phyloP scores from a whole-genome alignment of 2,329 filamentous ascomycete species.

The Curvularia hawaiiensis region DNA sequence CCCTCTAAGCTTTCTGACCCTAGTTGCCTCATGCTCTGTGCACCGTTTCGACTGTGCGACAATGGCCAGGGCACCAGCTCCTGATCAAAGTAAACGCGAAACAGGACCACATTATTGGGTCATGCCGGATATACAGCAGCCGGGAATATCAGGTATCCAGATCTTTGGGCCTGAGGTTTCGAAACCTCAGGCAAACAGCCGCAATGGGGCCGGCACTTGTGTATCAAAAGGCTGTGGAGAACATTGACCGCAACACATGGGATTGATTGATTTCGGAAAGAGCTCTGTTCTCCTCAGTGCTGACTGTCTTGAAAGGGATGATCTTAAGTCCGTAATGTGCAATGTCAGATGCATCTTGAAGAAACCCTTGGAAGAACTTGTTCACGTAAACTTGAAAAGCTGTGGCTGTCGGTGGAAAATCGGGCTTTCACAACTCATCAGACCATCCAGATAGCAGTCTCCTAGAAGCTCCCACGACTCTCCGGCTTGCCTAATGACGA shows the following conservation, averaged over 20 bases:
- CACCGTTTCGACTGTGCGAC: slow-evolving; percentile 14
- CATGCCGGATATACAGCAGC: background rate
- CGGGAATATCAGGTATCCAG: slow-evolving; percentile 9
- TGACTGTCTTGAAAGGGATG: background rate
- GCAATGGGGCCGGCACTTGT: background rate
- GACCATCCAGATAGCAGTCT: slow-evolving; percentile 29
- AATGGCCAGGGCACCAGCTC: slow-evolving; percentile 4
- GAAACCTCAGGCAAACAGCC: slow-evolving; percentile 23
- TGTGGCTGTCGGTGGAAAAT: background rate
- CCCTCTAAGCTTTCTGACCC: slow-evolving; percentile 6
- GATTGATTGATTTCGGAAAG: background rate
- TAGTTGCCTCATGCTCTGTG: slow-evolving; percentile 10
- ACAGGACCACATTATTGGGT: slow-evolving; percentile 6
- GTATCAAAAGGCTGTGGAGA: background rate
- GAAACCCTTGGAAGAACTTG: background rate
- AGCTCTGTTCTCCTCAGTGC: background rate
- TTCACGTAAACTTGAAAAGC: background rate
- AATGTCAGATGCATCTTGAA: background rate
- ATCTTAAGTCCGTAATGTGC: background rate
- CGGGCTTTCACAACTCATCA: background rate
- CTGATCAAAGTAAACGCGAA: slow-evolving; percentile 15
- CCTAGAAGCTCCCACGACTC: slow-evolving; percentile 9
- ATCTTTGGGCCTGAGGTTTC: slow-evolving; percentile 26
- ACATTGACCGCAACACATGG: background rate
- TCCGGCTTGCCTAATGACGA: slow-evolving; percentile 12